Percentiles rank a stretch among this genome's conserved stretches.
Evolutionary conservation across 2,329 filamentous ascomycete species (phyloP).

Genomic region (Ophiostoma himal-ulmi): DNA sequence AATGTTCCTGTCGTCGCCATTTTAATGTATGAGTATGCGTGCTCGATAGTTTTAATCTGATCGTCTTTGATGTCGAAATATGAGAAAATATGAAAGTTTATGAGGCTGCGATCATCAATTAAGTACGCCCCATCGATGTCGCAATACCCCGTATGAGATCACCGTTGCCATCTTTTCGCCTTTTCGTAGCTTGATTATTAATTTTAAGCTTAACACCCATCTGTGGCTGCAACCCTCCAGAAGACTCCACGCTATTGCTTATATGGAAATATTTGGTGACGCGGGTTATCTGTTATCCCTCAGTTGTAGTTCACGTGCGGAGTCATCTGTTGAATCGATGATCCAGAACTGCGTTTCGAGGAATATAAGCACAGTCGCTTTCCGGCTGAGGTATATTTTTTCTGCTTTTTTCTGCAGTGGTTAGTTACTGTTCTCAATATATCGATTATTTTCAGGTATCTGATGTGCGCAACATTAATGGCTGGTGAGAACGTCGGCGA

Average conservation of each 20-base stretch:
- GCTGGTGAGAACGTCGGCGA: no score
- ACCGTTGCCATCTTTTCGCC: neutral
- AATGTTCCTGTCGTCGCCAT: constrained; percentile 38
- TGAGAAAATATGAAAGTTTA: neutral
- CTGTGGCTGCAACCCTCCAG: neutral
- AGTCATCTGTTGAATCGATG: neutral
- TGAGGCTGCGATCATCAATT: no score
- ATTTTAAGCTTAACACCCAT: neutral
- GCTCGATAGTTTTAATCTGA: neutral
- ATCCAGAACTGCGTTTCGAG: neutral
- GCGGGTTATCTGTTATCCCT: neutral
- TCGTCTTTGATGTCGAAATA: neutral
- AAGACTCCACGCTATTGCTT: neutral
- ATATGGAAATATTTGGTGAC: neutral
- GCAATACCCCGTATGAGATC: neutral
- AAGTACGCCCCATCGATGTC: no score
- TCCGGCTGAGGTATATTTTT: no score
- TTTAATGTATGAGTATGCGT: neutral
- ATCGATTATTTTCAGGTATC: no score
- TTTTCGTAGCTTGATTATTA: neutral
- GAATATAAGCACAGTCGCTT: no score
- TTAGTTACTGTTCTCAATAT: no score
- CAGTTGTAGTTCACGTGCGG: neutral
- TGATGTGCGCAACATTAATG: no score
- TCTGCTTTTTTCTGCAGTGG: no score